These are phyloP conservation scores for Pelargonium myrrhifolium DNA, from an alignment of 441 rosid species.

Conservation along the genomic window DNA sequence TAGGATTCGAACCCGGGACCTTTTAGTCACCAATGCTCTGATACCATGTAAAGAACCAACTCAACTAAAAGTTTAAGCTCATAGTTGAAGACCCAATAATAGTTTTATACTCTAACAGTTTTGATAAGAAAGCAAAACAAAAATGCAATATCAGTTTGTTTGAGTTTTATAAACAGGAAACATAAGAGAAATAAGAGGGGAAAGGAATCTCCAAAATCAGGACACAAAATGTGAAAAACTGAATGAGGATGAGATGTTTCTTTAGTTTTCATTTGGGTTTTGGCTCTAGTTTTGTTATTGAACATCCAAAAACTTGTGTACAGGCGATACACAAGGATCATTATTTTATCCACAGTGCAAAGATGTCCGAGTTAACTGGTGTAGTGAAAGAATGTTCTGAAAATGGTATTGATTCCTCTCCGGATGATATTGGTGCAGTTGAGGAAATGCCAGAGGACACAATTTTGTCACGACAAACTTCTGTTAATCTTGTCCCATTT, in stretches of 20 bases:
- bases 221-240: neutral
- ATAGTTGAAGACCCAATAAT: too few species aligned
- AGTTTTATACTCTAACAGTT: neutral
- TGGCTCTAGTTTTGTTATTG: neutral
- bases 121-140: neutral
- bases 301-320: neutral
- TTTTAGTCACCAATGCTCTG: too few species aligned
- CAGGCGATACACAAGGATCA: slow-evolving; percentile 20
- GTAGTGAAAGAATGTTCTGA: slow-evolving; percentile 43
- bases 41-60: too few species aligned
- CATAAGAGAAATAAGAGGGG: neutral
- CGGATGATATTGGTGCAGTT: slow-evolving; percentile 32
- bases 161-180: neutral
- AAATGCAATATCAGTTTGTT: neutral
- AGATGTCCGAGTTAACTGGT: slow-evolving; percentile 44
- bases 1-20: too few species aligned
- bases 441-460: slow-evolving; percentile 45
- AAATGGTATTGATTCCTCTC: slow-evolving; percentile 39
- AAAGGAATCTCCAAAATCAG: neutral
- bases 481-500: slow-evolving; percentile 51
- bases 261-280: neutral
- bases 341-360: slow-evolving; percentile 12
- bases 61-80: too few species aligned
- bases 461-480: slow-evolving; percentile 49
- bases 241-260: neutral